A percentile compares a stretch with the other conserved stretches of the same genome.
Evolutionary conservation across 202 grass and related monocot genomes (phyloP).

Genomic region (Zizania palustris): DNA sequence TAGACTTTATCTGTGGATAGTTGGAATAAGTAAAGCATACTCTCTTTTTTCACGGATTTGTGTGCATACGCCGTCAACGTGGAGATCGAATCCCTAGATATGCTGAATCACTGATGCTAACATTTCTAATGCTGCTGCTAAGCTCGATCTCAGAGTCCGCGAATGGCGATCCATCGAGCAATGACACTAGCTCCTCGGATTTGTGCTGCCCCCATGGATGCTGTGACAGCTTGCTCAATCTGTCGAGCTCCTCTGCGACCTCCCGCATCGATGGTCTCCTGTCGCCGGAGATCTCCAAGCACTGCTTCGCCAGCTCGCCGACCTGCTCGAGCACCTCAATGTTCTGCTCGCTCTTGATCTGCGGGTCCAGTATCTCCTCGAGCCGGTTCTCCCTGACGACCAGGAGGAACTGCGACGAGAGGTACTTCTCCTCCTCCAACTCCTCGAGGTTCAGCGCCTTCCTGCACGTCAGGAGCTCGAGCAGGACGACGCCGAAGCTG

Average conservation of each 20-base stretch:
- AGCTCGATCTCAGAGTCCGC: slow-evolving; percentile 30
- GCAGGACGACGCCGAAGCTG: slow-evolving; percentile 56
- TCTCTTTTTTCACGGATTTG: too few relatives aligned
- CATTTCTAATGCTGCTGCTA: not conserved
- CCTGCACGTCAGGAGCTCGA: slow-evolving; percentile 54
- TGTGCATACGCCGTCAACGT: not conserved
- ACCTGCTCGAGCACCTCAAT: slow-evolving; percentile 47
- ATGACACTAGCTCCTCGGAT: slow-evolving; percentile 33
- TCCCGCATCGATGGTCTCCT: slow-evolving; percentile 53
- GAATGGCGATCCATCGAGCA: slow-evolving; percentile 37
- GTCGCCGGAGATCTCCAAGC: slow-evolving; percentile 44
- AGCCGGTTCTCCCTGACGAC: slow-evolving; percentile 36
- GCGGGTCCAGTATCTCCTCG: slow-evolving; percentile 41
- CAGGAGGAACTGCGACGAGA: slow-evolving; percentile 42
- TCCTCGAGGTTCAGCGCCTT: slow-evolving; percentile 48
- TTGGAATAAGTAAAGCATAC: too few relatives aligned
- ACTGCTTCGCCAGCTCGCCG: slow-evolving; percentile 42
- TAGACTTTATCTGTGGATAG: too few relatives aligned
- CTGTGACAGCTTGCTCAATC: slow-evolving; percentile 34
- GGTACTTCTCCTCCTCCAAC: slow-evolving; percentile 46
- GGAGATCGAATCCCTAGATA: slow-evolving; percentile 46
- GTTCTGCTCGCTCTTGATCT: slow-evolving; percentile 47
- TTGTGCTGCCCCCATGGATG: slow-evolving; percentile 40
- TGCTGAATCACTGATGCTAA: slow-evolving; percentile 19
- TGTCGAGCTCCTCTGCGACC: slow-evolving; percentile 49